Evolutionary conservation across 2,329 filamentous ascomycete genomes (phyloP), one percentile per base, ranked within the genome.

Genomic region (Penicillium aurantiogriseum): DNA sequence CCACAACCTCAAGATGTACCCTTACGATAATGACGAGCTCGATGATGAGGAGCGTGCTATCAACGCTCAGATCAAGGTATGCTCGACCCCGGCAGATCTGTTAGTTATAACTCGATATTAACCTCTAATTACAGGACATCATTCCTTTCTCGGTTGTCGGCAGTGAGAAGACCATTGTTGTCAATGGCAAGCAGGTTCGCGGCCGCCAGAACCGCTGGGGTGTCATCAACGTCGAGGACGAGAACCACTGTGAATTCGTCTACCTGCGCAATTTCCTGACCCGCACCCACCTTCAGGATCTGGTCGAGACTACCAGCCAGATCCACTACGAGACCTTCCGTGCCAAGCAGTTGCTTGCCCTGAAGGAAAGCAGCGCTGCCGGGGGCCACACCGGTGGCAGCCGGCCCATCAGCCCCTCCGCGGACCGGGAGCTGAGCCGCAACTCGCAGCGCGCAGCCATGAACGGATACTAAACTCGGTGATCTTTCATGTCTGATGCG

Each of bases 291-390:
- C 86, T 99, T 57, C 94, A 99, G 83, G 94, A 99, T 73, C 86
- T 99, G 67, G 97, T 99, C 78, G 94, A 99, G 82, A 99, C 94
- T 33, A 99, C 94, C 47, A 97, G 92, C 68, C 94, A 99, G 83
- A 99, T 97, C 79, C 94, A 99, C 85, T 99, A 99, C 84, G 94
- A 99, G 84, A 96, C 92, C 59, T 99, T 99, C 92, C 92, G 94
- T 79, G 92, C 94, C 71, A 99, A 99, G 88, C 94, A 99, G 80
- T 83, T 99, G 71, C 82, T 99, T 74, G 94, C 94, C 57, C 85
- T 99, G 76, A 99, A 97, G 87, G 94, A 99, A 83, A 96, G 90
- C 84, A 96, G 91, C 74, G 91, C 91, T 67, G 90, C 91, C 65
- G 89, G 88, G 65, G 81, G 80, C 57, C 83, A 87, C 81, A 77